Conservation (phyloP, 2,329 filamentous ascomycete genomes). For the Fusarium burgessii region DNA sequence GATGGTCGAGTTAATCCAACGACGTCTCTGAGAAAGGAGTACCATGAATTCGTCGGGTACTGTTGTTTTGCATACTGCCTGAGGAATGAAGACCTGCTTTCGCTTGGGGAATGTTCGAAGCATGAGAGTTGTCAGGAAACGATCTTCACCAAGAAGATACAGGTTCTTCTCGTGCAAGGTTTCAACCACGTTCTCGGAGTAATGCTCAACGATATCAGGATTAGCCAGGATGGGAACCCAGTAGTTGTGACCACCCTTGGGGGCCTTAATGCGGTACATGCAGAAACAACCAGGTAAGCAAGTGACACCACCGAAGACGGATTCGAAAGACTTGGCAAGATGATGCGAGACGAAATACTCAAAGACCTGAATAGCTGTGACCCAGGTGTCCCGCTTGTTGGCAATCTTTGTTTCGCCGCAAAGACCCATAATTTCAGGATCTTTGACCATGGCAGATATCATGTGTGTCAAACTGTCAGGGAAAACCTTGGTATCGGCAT, state of each 20-base stretch:
- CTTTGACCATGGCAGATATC: slow-evolving; percentile 98
- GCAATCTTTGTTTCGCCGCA: slow-evolving; percentile 99
- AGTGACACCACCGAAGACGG: slow-evolving; percentile 98
- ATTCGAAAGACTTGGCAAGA: slow-evolving; percentile 96
- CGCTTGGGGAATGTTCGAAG: slow-evolving; percentile 98
- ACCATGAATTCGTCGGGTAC: slow-evolving; percentile 95
- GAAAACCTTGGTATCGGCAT: slow-evolving; percentile 99
- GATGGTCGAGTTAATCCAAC: slow-evolving; percentile 99
- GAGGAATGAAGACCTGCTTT: slow-evolving; percentile 98
- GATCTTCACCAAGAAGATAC: slow-evolving; percentile 91
- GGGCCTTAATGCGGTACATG: slow-evolving; percentile 99
- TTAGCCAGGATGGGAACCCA: slow-evolving; percentile 99
- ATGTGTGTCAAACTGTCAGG: slow-evolving; percentile 98
- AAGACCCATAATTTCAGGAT: slow-evolving; percentile 98
- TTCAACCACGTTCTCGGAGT: slow-evolving; percentile 98
- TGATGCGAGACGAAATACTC: slow-evolving; percentile 99
- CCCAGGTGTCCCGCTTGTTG: slow-evolving; percentile 95
- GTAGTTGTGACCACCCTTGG: slow-evolving; percentile 98
- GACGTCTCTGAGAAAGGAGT: slow-evolving; percentile 90
- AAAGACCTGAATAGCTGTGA: slow-evolving; percentile 98
- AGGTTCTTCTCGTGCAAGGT: slow-evolving; percentile 98
- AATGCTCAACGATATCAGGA: slow-evolving; percentile 98
- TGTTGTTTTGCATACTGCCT: slow-evolving; percentile 98
- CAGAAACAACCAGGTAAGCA: slow-evolving; percentile 99
- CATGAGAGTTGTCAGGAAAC: slow-evolving; percentile 97